Percentiles rank a stretch among this genome's conserved stretches.
phyloP scores from a whole-genome alignment of 2,329 filamentous ascomycete species.

The Ceratocystis albifundus region DNA sequence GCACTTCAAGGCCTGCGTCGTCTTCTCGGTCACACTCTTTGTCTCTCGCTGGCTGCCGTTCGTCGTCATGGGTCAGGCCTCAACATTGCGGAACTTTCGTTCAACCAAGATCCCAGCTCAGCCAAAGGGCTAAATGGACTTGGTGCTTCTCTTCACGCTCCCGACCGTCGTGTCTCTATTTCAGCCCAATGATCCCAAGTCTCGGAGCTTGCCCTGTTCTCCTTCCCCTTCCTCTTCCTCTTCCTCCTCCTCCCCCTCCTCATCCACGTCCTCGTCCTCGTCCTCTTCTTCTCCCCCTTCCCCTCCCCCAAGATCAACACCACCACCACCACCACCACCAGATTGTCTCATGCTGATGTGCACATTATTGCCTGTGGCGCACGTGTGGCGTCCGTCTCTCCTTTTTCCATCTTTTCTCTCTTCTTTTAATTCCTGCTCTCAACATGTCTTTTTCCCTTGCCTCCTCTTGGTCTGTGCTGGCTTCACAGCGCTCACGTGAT shows the following conservation, averaged over 20 bases:
- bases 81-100: neutral
- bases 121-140: neutral
- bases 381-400: neutral
- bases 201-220: neutral
- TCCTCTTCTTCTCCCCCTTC: neutral
- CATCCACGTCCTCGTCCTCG: too few relatives aligned
- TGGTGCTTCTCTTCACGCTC: neutral
- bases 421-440: neutral
- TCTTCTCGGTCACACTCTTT: too few relatives aligned
- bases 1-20: too few relatives aligned
- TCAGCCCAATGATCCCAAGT: neutral
- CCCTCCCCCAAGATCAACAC: neutral
- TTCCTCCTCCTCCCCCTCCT: neutral
- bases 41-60: neutral
- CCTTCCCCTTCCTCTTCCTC: neutral
- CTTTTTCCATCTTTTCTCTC: neutral
- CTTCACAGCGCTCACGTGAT: neutral
- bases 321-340: neutral
- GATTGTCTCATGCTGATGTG: neutral
- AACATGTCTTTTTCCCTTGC: neutral
- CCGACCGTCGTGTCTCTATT: neutral
- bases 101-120: neutral
- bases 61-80: neutral
- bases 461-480: neutral
- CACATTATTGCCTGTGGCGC: too few relatives aligned